These are phyloP conservation scores for Boletus pseudo-olivaceus DNA, from an alignment of 768 basidiomycete species.

Conservation along the genomic window DNA sequence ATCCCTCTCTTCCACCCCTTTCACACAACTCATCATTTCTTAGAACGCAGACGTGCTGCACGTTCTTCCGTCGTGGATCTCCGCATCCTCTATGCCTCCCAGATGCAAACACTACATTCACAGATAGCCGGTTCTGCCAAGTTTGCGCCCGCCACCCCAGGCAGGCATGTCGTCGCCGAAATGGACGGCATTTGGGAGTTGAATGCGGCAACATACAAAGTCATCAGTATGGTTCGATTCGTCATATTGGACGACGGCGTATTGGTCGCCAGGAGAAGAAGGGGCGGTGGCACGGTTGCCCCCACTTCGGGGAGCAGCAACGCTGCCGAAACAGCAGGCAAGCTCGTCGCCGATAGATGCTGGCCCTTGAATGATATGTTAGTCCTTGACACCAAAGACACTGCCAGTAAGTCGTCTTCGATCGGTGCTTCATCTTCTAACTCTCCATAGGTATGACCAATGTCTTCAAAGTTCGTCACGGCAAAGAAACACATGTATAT, in stretches of 20 bases:
- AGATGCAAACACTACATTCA: slow-evolving; percentile 87
- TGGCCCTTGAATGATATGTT: slow-evolving; percentile 94
- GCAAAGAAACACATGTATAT: slow-evolving; percentile 94
- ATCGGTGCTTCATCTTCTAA: not conserved
- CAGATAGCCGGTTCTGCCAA: slow-evolving; percentile 94
- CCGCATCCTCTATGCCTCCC: slow-evolving; percentile 88
- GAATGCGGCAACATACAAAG: slow-evolving; percentile 94
- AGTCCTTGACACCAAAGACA: slow-evolving; percentile 95
- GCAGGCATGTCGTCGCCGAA: slow-evolving; percentile 87
- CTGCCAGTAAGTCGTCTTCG: slow-evolving; percentile 61
- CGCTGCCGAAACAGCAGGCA: slow-evolving; percentile 54
- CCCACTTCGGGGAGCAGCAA: slow-evolving; percentile 63
- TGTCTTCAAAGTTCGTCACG: slow-evolving; percentile 91
- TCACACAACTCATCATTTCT: slow-evolving; percentile 2
- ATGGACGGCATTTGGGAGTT: slow-evolving; percentile 78
- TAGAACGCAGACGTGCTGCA: slow-evolving; percentile 55
- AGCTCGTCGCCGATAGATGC: slow-evolving; percentile 89
- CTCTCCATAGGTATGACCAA: slow-evolving; percentile 70
- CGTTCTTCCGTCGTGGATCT: slow-evolving; percentile 97
- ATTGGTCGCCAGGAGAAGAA: slow-evolving; percentile 76
- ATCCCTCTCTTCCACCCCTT: slow-evolving; percentile 25
- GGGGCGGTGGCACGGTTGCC: slow-evolving; percentile 37
- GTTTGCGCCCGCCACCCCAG: slow-evolving; percentile 87
- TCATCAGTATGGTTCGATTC: slow-evolving; percentile 82
- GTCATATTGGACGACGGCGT: slow-evolving; percentile 91